A percentile compares a stretch with the other conserved stretches of the same genome.
Evolutionary conservation across 2,329 filamentous ascomycete species (phyloP).

Genomic region (Oidium heveae): DNA sequence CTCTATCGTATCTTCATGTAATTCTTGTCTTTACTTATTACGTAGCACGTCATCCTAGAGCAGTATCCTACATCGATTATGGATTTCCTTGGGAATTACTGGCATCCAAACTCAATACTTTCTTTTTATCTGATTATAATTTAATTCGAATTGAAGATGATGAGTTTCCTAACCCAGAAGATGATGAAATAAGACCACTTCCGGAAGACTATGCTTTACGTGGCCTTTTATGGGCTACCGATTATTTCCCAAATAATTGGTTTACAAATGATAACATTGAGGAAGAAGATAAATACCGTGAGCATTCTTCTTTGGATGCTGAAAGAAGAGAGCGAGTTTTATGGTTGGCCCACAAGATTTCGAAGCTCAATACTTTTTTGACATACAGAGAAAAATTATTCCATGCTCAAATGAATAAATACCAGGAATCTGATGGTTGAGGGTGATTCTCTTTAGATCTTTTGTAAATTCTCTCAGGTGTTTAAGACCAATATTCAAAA

Average conservation of each 20-base stretch:
- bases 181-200: constrained; percentile 9
- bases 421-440: neutral
- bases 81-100: constrained; percentile 10
- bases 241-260: constrained; percentile 9
- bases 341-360: constrained; percentile 7
- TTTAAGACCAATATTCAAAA: too few species aligned
- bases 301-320: constrained; percentile 6
- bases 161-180: constrained; percentile 7
- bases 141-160: constrained; percentile 5
- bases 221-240: constrained; percentile 8
- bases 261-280: constrained; percentile 11
- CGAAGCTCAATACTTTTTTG: constrained; percentile 3
- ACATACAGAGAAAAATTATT: constrained; percentile 5
- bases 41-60: constrained; percentile 6
- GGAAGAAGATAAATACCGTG: constrained; percentile 8
- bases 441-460: too few species aligned
- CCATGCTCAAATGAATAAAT: neutral
- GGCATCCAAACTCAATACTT: constrained; percentile 8
- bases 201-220: constrained; percentile 12
- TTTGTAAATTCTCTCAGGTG: too few species aligned
- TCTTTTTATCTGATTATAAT: constrained; percentile 3
- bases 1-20: constrained; percentile 11
- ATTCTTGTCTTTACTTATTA: constrained; percentile 10
- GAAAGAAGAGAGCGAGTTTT: constrained; percentile 8
- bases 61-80: constrained; percentile 5